phyloP scores from a whole-genome alignment of 331 rosid genomes.

The Phaseolus coccineus region DNA sequence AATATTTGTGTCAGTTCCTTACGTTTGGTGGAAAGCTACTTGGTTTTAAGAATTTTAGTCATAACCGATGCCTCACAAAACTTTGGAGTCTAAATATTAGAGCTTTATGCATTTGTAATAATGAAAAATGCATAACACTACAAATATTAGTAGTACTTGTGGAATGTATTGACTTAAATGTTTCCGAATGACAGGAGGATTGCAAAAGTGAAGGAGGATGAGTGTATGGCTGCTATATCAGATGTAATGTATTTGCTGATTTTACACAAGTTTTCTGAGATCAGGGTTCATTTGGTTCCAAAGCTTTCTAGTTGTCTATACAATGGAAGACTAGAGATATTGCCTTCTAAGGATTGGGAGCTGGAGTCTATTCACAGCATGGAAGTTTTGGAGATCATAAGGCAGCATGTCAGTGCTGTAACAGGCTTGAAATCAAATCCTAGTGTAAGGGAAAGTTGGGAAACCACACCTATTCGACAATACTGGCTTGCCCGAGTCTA shows the following conservation, averaged over 20 bases:
- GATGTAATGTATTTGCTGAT: slow-evolving; percentile 80
- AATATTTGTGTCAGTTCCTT: neutral
- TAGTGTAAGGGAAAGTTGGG: slow-evolving; percentile 71
- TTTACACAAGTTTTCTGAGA: slow-evolving; percentile 68
- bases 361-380: slow-evolving; percentile 72
- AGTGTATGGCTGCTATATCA: slow-evolving; percentile 62
- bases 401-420: slow-evolving; percentile 63
- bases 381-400: slow-evolving; percentile 72
- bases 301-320: slow-evolving; percentile 75
- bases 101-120: neutral
- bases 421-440: slow-evolving; percentile 71
- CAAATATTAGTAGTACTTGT: slow-evolving; percentile 8
- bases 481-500: slow-evolving; percentile 59
- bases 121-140: neutral
- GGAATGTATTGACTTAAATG: slow-evolving; percentile 38
- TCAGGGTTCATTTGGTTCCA: slow-evolving; percentile 79
- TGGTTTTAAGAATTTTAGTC: neutral
- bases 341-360: slow-evolving; percentile 81
- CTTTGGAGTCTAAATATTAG: slow-evolving; percentile 11
- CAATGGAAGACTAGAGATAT: slow-evolving; percentile 75
- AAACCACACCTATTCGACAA: slow-evolving; percentile 52
- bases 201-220: slow-evolving; percentile 74
- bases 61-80: neutral
- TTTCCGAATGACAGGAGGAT: slow-evolving; percentile 73
- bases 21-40: neutral